Evolutionary conservation across 768 basidiomycete genomes (phyloP).

Genomic region (Trametes coccinea): DNA sequence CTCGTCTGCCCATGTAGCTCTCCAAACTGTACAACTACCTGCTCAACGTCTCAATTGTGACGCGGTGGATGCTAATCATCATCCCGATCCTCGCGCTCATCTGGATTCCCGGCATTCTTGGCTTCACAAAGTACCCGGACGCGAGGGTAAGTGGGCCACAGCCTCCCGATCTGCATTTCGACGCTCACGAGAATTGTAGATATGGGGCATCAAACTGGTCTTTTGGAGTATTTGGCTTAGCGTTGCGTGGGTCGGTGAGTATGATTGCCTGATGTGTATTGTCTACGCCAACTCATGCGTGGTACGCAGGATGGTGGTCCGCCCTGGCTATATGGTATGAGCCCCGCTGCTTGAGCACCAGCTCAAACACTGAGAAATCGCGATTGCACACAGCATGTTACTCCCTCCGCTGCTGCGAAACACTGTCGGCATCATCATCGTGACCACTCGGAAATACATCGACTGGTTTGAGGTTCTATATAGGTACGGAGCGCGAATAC

Average conservation of each 20-base stretch:
- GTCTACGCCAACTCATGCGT: not conserved
- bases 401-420: slow-evolving; percentile 53
- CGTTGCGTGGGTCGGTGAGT: slow-evolving; percentile 72
- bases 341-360: not conserved
- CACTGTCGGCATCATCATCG: slow-evolving; percentile 74
- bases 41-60: slow-evolving; percentile 71
- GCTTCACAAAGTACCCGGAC: slow-evolving; percentile 50
- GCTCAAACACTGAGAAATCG: not conserved
- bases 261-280: not conserved
- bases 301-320: slow-evolving; percentile 69
- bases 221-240: slow-evolving; percentile 89
- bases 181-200: slow-evolving; percentile 31
- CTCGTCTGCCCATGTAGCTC: slow-evolving; percentile 39
- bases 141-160: slow-evolving; percentile 44
- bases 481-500: slow-evolving; percentile 39
- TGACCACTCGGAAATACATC: slow-evolving; percentile 71
- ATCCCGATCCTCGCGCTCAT: slow-evolving; percentile 65
- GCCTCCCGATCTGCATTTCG: not conserved
- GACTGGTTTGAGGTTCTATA: slow-evolving; percentile 73
- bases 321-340: slow-evolving; percentile 65
- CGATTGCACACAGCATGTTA: slow-evolving; percentile 30
- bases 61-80: slow-evolving; percentile 80
- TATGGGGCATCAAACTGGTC: slow-evolving; percentile 60
- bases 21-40: slow-evolving; percentile 71
- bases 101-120: slow-evolving; percentile 78